Base-by-base conservation (phyloP, 495 filamentous ascomycete genomes). In the Trichoderma reesei region DNA sequence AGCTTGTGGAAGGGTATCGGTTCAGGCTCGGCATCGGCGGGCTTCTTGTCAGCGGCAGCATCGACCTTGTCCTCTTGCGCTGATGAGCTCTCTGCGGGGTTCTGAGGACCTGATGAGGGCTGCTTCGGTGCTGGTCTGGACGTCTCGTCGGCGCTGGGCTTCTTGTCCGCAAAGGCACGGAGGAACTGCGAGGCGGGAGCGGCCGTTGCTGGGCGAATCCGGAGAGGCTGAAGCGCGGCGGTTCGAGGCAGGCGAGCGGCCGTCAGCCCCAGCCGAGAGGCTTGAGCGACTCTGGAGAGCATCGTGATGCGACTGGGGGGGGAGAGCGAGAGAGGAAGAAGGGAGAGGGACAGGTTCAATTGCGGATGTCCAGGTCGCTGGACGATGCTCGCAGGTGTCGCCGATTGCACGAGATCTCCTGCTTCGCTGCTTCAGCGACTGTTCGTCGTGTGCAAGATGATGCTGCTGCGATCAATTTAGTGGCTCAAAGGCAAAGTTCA, bases 1-100 rank as follows among this genome's bases (percentile, higher is more conserved):
- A 96, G 81, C 20, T 88, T 86, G 68, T 82, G 76, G 3, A 76
- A 72, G 65, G 36, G 71, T 56, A 33, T 70, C n/a, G 38, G 41
- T n/a, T 63, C 61, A 16, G 61, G 31, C 41, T 63, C 61, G 13
- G 38, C 38, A 20, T 61, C 59, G 51, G 51, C 20, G 20, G 51
- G 51, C 18, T 61, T 61, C 39, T 38, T 4, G 5, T 59, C 34
- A 14, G 54, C 54, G 2, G 54, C 11, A 26, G 31, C n/a, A n/a
- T 6, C 26, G 18, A 31, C 41, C 13, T 44, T 41, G 34, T 37
- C 31, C 31, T 39, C 59, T 38, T 38, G 36, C 59, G 36, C 59
- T 61, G 59, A 11, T 61, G 59, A 38, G 59, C 36, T 38, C 5
- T 26, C n/a, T 18, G 36, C 33, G 38, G 61, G 41, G 18, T 63